A percentile compares a stretch with the other conserved stretches of the same genome.
phyloP scores from a whole-genome alignment of 192 early-diverging fungal genomes.

The Coemansia sp. region DNA sequence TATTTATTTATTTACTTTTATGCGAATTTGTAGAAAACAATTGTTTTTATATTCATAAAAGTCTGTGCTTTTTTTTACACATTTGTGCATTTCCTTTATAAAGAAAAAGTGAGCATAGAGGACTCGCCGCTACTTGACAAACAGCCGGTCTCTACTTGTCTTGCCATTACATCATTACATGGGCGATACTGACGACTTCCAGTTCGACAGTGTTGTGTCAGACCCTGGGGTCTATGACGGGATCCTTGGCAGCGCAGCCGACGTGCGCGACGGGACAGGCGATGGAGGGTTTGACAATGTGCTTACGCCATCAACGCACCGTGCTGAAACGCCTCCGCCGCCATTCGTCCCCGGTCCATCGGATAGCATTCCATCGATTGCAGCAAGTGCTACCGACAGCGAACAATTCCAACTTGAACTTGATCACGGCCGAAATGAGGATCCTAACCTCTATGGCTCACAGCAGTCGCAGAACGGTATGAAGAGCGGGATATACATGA shows the following conservation, averaged over 20 bases:
- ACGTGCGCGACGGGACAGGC: background rate
- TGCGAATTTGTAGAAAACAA: slow-evolving; percentile 6
- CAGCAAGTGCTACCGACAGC: slow-evolving; percentile 26
- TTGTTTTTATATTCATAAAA: slow-evolving; percentile 3
- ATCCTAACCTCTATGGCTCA: slow-evolving; percentile 9
- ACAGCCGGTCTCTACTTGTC: background rate
- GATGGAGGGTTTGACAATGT: slow-evolving; percentile 1
- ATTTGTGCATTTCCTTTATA: background rate
- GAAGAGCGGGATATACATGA: slow-evolving; percentile 41
- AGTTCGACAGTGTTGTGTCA: slow-evolving; percentile 46
- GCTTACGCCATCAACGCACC: slow-evolving; percentile 20
- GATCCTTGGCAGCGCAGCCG: slow-evolving; percentile 14
- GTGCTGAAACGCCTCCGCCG: slow-evolving; percentile 11
- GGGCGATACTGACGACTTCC: slow-evolving; percentile 36
- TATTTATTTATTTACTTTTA: background rate
- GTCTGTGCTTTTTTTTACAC: background rate
- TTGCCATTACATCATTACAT: slow-evolving; percentile 14
- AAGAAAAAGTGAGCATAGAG: background rate
- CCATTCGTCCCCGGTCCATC: background rate
- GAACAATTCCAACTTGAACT: slow-evolving; percentile 32
- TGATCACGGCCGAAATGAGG: slow-evolving; percentile 20
- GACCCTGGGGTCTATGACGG: slow-evolving; percentile 23
- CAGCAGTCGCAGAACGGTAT: slow-evolving; percentile 37
- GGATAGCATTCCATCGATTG: slow-evolving; percentile 30
- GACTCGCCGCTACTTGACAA: background rate